Evolutionary conservation across 805 yeast species (phyloP).

Genomic region (Lachancea quebecensis): DNA sequence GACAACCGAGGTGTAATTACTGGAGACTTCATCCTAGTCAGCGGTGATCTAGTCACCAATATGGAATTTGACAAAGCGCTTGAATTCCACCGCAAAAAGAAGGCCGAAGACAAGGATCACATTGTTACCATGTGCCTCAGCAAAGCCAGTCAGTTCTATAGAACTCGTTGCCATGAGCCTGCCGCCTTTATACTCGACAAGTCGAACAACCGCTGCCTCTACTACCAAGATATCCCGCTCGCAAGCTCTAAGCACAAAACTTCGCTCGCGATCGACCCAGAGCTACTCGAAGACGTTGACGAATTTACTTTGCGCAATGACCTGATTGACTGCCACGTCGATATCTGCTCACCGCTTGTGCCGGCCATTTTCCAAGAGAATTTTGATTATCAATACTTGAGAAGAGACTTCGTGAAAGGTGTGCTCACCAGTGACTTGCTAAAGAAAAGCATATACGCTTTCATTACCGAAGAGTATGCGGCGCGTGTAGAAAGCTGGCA

Average conservation of each 20-base stretch:
- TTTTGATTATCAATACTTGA: slow-evolving; percentile 82
- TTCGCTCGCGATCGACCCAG: slow-evolving; percentile 69
- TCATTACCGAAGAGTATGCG: slow-evolving; percentile 77
- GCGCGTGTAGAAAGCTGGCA: slow-evolving; percentile 95
- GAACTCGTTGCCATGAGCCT: slow-evolving; percentile 78
- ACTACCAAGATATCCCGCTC: slow-evolving; percentile 71
- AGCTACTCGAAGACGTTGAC: slow-evolving; percentile 63
- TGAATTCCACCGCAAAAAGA: slow-evolving; percentile 65
- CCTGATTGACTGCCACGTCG: slow-evolving; percentile 92
- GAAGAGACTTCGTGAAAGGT: slow-evolving; percentile 86
- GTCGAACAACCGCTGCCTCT: slow-evolving; percentile 66
- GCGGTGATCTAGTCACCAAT: slow-evolving; percentile 95
- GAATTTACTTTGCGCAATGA: slow-evolving; percentile 84
- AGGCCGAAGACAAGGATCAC: slow-evolving; percentile 75
- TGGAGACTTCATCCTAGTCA: slow-evolving; percentile 81
- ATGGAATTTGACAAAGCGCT: slow-evolving; percentile 70
- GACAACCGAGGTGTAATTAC: slow-evolving; percentile 85
- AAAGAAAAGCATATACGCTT: slow-evolving; percentile 86
- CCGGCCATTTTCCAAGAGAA: slow-evolving; percentile 95
- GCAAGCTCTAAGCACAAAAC: slow-evolving; percentile 41
- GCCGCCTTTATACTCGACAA: slow-evolving; percentile 80
- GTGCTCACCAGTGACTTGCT: slow-evolving; percentile 84
- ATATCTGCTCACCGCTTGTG: slow-evolving; percentile 89
- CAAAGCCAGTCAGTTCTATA: slow-evolving; percentile 75
- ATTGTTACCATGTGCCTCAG: slow-evolving; percentile 91